Evolutionary conservation across 2,329 filamentous ascomycete genomes (phyloP).

Genomic region (Pyricularia sp.): DNA sequence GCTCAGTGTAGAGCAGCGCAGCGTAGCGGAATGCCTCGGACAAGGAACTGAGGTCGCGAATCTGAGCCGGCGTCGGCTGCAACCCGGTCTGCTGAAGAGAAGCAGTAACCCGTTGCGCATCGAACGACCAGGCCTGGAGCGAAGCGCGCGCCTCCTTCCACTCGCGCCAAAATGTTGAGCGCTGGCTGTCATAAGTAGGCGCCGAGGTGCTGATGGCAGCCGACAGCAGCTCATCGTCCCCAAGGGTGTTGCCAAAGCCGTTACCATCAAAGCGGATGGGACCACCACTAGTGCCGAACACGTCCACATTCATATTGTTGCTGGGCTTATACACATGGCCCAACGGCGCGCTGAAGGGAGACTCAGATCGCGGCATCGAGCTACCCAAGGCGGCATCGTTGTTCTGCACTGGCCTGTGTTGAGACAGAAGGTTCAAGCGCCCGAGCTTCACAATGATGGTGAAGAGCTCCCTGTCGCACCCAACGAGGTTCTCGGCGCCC

Average conservation of each 20-base stretch:
- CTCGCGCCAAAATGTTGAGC: constrained; percentile 69
- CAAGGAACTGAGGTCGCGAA: constrained; percentile 68
- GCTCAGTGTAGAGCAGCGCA: constrained; percentile 81
- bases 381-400: constrained; percentile 13
- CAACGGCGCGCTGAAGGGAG: constrained; percentile 30
- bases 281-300: constrained; percentile 24
- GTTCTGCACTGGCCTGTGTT: constrained; percentile 48
- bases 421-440: constrained; percentile 74
- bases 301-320: constrained; percentile 13
- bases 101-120: constrained; percentile 39
- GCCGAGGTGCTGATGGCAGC: constrained; percentile 31
- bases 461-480: constrained; percentile 81
- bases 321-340: constrained; percentile 31
- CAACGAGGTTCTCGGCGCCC: constrained; percentile 74
- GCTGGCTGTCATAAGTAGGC: constrained; percentile 46
- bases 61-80: constrained; percentile 47
- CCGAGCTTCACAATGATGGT: constrained; percentile 77
- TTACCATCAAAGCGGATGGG: constrained; percentile 52
- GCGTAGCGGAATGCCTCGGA: constrained; percentile 88
- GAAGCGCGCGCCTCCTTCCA: constrained; percentile 73
- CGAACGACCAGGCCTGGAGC: constrained; percentile 75
- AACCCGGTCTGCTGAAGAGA: constrained; percentile 29
- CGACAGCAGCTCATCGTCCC: constrained; percentile 41
- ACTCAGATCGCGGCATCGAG: constrained; percentile 22
- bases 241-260: constrained; percentile 48